These are phyloP conservation scores for Bipolaris gigantea DNA, from an alignment of 2,329 filamentous ascomycete genomes.

Conservation along the genomic window DNA sequence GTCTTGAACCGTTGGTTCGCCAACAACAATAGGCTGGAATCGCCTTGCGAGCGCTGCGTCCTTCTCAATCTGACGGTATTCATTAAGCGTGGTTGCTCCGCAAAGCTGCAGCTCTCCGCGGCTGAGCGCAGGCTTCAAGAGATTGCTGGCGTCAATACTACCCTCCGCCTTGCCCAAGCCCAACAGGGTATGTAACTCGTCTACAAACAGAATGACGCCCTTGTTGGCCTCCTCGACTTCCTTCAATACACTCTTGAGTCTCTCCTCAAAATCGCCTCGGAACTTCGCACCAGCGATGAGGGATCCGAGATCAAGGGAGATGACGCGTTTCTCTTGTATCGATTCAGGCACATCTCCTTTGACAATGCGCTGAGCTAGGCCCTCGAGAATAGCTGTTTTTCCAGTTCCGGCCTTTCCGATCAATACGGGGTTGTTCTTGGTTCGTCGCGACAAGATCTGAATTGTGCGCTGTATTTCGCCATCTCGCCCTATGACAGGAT, in stretches of 20 bases:
- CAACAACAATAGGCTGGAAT: conserved; percentile 94
- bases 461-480: conserved; percentile 91
- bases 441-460: conserved; percentile 86
- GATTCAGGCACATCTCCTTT: conserved; percentile 92
- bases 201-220: conserved; percentile 90
- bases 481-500: conserved; percentile 93
- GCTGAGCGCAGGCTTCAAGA: conserved; percentile 90
- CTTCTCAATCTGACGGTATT: conserved; percentile 94
- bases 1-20: conserved; percentile 85
- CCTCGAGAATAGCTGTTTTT: conserved; percentile 92
- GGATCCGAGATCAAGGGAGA: conserved; percentile 84
- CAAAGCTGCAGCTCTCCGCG: conserved; percentile 93
- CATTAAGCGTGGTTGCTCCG: conserved; percentile 88
- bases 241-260: conserved; percentile 84
- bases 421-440: conserved; percentile 95
- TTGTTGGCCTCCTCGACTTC: conserved; percentile 90
- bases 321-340: conserved; percentile 89
- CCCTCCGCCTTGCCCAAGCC: conserved; percentile 94
- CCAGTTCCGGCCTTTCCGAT: conserved; percentile 90
- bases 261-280: conserved; percentile 92
- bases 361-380: conserved; percentile 85
- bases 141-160: conserved; percentile 92
- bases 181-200: conserved; percentile 88
- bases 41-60: conserved; percentile 88
- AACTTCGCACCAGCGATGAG: conserved; percentile 96